phyloP scores from a whole-genome alignment of 768 basidiomycete genomes.

The Rhodotorula babjevae region DNA sequence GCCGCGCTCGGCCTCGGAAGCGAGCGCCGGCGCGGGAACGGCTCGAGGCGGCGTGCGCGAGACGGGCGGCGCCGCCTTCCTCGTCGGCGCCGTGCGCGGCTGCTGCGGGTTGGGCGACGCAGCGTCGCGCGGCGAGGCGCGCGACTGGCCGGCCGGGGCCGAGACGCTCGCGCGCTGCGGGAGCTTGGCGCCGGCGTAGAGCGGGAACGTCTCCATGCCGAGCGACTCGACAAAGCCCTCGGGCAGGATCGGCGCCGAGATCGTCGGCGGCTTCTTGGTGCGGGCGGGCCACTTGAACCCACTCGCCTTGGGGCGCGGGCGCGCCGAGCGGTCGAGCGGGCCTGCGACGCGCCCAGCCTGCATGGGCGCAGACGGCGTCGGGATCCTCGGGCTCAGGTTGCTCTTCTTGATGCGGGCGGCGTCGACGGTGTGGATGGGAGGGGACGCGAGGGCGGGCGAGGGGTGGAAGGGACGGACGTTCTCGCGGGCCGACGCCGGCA shows the following conservation, averaged over 20 bases:
- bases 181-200: constrained; percentile 24
- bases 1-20: not conserved
- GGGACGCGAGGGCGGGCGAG: not conserved
- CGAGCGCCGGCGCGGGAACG: too few species aligned
- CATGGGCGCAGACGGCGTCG: constrained; percentile 5
- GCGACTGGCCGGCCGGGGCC: not conserved
- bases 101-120: not conserved
- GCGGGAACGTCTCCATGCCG: constrained; percentile 36
- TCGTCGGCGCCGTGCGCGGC: not conserved
- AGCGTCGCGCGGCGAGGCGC: not conserved
- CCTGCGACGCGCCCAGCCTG: not conserved
- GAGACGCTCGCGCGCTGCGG: constrained; percentile 5
- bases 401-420: constrained; percentile 9
- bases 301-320: not conserved
- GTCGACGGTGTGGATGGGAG: constrained; percentile 9
- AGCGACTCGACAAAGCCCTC: constrained; percentile 37
- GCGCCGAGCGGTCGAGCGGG: not conserved
- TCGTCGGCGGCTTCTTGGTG: constrained; percentile 14
- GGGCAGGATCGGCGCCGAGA: constrained; percentile 37
- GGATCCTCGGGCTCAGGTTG: not conserved
- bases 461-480: not conserved
- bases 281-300: not conserved
- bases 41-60: not conserved
- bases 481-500: not conserved
- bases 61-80: not conserved